A percentile compares a stretch with the other conserved stretches of the same genome.
These are phyloP conservation scores for Forsythia viridissima DNA, from an alignment of 257 asterid species.

Conservation along the genomic window DNA sequence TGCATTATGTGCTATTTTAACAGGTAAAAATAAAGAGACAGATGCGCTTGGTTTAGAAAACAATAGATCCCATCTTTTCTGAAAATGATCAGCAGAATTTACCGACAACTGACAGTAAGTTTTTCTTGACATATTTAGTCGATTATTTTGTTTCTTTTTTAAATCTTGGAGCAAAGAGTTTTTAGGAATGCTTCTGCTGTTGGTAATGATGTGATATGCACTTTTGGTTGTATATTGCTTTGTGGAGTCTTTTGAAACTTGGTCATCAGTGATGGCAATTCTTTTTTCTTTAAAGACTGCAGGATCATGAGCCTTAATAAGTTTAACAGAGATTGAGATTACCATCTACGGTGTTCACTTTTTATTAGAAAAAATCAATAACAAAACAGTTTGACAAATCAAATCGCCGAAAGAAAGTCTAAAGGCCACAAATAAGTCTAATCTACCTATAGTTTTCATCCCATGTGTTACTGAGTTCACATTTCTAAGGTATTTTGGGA, in stretches of 20 bases:
- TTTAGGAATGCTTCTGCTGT: neutral
- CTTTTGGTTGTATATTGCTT: neutral
- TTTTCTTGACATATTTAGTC: neutral
- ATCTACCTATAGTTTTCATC: neutral
- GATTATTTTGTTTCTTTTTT: neutral
- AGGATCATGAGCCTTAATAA: too few species aligned
- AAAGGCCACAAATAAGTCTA: too few species aligned
- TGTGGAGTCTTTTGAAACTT: neutral
- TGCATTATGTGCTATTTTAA: neutral
- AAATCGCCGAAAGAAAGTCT: neutral
- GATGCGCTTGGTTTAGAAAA: conserved; percentile 53
- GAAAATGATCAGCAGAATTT: conserved; percentile 45
- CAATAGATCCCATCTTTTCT: conserved; percentile 69
- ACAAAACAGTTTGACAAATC: neutral
- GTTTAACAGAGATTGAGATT: too few species aligned
- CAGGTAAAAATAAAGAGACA: conserved; percentile 69
- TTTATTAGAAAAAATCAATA: neutral
- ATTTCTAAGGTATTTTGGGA: neutral
- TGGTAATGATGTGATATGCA: neutral
- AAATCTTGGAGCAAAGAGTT: neutral
- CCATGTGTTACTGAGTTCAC: neutral
- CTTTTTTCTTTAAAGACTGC: too few species aligned
- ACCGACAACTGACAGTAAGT: conserved; percentile 56
- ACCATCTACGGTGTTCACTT: neutral
- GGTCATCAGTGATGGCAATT: neutral